Evolutionary conservation across 768 basidiomycete genomes (phyloP).

Genomic region (Naematelia encephala): DNA sequence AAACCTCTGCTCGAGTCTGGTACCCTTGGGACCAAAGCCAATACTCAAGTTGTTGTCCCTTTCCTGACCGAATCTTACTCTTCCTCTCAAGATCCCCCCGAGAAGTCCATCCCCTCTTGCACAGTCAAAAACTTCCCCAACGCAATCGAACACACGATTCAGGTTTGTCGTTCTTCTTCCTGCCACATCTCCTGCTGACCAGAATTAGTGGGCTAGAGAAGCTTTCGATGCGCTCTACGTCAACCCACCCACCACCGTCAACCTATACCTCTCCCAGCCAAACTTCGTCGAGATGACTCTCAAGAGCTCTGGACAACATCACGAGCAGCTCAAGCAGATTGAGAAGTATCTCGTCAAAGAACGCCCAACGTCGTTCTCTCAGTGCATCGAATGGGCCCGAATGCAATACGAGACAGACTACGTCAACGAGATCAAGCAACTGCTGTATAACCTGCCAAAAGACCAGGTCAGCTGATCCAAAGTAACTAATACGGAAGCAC

Average conservation of each 20-base stretch:
- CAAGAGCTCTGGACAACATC: slow-evolving; percentile 87
- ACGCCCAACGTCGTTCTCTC: slow-evolving; percentile 92
- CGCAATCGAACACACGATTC: slow-evolving; percentile 94
- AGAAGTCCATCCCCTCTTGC: slow-evolving; percentile 93
- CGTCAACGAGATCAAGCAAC: slow-evolving; percentile 85
- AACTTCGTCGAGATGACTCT: slow-evolving; percentile 88
- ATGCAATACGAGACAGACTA: slow-evolving; percentile 92
- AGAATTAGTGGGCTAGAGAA: slow-evolving; percentile 79
- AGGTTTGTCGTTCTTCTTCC: slow-evolving; percentile 56
- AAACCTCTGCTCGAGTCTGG: slow-evolving; percentile 96
- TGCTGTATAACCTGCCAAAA: slow-evolving; percentile 89
- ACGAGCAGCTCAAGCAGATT: slow-evolving; percentile 83
- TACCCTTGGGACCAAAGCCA: slow-evolving; percentile 96
- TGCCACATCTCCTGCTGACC: neutral
- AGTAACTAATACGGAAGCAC: neutral
- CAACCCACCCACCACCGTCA: slow-evolving; percentile 88
- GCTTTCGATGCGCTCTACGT: slow-evolving; percentile 91
- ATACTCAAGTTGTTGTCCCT: slow-evolving; percentile 91
- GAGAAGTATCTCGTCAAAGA: slow-evolving; percentile 82
- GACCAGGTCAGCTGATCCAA: slow-evolving; percentile 61
- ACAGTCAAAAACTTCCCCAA: slow-evolving; percentile 99
- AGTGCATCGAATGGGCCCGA: slow-evolving; percentile 96
- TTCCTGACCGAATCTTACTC: slow-evolving; percentile 94
- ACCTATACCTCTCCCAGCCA: slow-evolving; percentile 93
- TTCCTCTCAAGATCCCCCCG: slow-evolving; percentile 97